These are phyloP conservation scores for Mallotus japonicus DNA, from an alignment of 441 rosid genomes.

Conservation along the genomic window DNA sequence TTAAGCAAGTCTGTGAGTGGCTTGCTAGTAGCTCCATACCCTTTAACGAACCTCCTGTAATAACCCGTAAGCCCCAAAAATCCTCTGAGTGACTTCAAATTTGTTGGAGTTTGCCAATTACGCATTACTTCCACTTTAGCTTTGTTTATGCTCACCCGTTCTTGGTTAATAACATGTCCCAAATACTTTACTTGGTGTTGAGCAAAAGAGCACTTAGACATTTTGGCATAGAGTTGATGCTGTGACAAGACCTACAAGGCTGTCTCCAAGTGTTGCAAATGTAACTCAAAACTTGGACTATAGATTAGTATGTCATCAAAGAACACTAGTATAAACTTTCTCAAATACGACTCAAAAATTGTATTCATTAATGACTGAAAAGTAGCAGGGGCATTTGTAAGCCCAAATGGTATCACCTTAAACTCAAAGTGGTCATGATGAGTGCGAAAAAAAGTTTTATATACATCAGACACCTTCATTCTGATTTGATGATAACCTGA, in stretches of 20 bases:
- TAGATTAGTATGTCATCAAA: too few species aligned
- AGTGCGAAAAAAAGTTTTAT: too few species aligned
- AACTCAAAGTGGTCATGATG: neutral
- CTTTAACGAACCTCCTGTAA: neutral
- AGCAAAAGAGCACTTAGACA: too few species aligned
- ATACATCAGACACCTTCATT: too few species aligned
- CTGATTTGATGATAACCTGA: too few species aligned
- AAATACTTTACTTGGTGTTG: too few species aligned
- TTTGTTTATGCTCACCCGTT: too few species aligned
- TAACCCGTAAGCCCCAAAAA: neutral
- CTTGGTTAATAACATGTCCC: too few species aligned
- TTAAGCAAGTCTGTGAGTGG: neutral
- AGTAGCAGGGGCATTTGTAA: neutral
- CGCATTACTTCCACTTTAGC: neutral
- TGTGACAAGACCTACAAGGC: too few species aligned
- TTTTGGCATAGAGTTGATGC: too few species aligned
- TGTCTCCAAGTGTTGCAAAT: too few species aligned
- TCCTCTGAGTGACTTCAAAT: neutral
- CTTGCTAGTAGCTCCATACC: neutral
- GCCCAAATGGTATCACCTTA: neutral
- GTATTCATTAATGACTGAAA: neutral
- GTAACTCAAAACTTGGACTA: too few species aligned
- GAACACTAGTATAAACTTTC: neutral
- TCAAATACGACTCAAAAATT: neutral
- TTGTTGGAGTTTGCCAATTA: neutral